Evolutionary conservation across 75 land plant species (phyloP), one percentile per base, ranked within the genome.

Genomic region (Cupressus sempervirens): DNA sequence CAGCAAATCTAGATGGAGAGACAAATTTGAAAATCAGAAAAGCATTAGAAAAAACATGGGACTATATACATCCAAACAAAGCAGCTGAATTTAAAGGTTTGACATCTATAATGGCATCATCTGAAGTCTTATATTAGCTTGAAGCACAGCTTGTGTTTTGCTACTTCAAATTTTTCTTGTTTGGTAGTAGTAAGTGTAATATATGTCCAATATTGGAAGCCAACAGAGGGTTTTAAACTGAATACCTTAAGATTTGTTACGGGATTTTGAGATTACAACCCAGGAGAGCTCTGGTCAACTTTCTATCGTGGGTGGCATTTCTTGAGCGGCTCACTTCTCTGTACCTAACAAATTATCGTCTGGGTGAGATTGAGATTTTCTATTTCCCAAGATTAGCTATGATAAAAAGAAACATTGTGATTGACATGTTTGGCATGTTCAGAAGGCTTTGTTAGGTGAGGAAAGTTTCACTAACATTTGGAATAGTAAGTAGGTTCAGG

Each of bases 11-110:
- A 83, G 99, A 98, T 87, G 99, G 99, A 68, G 99, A 98, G 88
- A 98, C 99, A 83, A 98, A 98, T 82, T 90, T 98, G 89, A 98
- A 98, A 84, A 98, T 98, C 45, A 93, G 99, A 86, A 98, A 98
- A 87, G 99, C 98, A 84, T 65, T 96, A 12, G 99, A 98, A 82
- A 97, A 86, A 89, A 98, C 99, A 80, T 98, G 99, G 99, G 99
- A 98, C 88, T 98, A 93, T 84, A 65, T 96, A 77, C 87, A 90
- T 88, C 94, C 93, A 58, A 93, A 93, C 8, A 98, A 93, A 88
- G 96, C 94, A 36, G 79, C 89, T 75, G 94, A 95, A 72, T 98
- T 98, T 75, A 89, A 89, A 96, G 99, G 99, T 98, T 84, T 54
- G 53, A 20, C 3, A 36, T 52, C 80, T 68, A 5, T 87, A 38